Evolutionary conservation across 2,329 filamentous ascomycete species (phyloP).

Genomic region (Zymoseptoria ardabiliae): DNA sequence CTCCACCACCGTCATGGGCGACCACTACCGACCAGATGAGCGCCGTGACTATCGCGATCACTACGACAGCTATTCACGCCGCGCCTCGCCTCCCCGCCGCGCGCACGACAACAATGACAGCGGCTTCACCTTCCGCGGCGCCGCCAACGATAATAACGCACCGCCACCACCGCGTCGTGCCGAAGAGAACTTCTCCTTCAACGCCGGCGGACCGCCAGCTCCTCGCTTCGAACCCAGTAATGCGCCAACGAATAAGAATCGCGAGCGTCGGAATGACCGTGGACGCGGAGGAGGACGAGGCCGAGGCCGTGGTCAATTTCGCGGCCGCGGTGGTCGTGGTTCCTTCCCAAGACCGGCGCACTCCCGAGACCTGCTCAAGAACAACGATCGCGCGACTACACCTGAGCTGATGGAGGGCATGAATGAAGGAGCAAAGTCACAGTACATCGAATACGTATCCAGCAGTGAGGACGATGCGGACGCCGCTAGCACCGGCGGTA

Average conservation of each 20-base stretch:
- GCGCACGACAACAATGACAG: conserved; percentile 4
- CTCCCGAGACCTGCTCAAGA: conserved; percentile 38
- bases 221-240: conserved; percentile 18
- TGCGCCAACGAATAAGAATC: conserved; percentile 1
- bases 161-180: conserved; percentile 9
- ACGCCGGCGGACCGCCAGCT: conserved; percentile 12
- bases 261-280: background rate
- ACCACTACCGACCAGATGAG: conserved; percentile 7
- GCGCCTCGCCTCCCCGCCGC: conserved; percentile 1
- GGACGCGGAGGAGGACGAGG: conserved; percentile 13
- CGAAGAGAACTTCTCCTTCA: conserved; percentile 20
- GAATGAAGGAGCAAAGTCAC: conserved; percentile 30
- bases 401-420: conserved; percentile 42
- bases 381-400: conserved; percentile 32
- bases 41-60: background rate
- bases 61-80: conserved; percentile 1
- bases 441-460: conserved; percentile 39
- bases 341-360: conserved; percentile 31
- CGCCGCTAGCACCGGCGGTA: conserved; percentile 13
- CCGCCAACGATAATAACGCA: conserved; percentile 9
- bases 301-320: conserved; percentile 3
- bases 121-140: conserved; percentile 22
- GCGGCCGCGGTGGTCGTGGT: conserved; percentile 6
- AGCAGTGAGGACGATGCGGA: conserved; percentile 31
- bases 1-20: conserved; percentile 3